Base-by-base conservation (phyloP, 1,284 basidiomycete genomes). In the Peniophora sp. region DNA sequence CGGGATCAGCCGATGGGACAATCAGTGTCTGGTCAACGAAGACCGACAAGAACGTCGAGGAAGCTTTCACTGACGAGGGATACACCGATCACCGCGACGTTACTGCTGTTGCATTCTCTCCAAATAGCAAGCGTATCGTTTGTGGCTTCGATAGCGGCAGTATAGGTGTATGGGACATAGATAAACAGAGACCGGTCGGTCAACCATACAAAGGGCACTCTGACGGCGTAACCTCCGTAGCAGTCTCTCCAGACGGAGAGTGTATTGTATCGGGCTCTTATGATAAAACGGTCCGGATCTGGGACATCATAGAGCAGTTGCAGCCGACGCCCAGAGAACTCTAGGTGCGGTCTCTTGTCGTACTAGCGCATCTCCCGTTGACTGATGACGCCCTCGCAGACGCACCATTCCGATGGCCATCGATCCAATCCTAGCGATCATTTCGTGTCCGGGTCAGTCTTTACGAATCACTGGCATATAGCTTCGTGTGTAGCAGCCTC, bases 51-150 rank as follows among this genome's bases (percentile, higher is more conserved):
- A 8, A 5, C 15, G 18, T 41, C n/a, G n/a, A 15, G 37, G 8
- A 41, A 41, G n/a, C 37, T n/a, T n/a, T n/a, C 37, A 17, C 37
- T 41, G n/a, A n/a, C n/a, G n/a, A 20, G 15, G 37, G 37, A n/a
- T 15, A 41, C n/a, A 17, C 37, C 15, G 18, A 41, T 8, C n/a
- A n/a, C n/a, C n/a, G n/a, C 8, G 37, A 8, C 5, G 6, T 20
- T n/a, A 17, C 37, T 41, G n/a, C 17, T 23, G 37, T 41, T 15
- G 37, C 37, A 8, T 41, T 41, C 15, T 62, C 59, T 6, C 55
- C 56, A 1, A 58, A 64, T 52, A 58, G 58, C 22, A 37, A 22
- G 17, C 51, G 49, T 34, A 46, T 66, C 42, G 60, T 59, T 3
- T 59, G 55, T 9, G 58, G 57, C 6, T 61, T 56, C n/a, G 53